A percentile compares a stretch with the other conserved stretches of the same genome.
Conservation (phyloP, 768 basidiomycete species). For the Piloderma croceum region DNA sequence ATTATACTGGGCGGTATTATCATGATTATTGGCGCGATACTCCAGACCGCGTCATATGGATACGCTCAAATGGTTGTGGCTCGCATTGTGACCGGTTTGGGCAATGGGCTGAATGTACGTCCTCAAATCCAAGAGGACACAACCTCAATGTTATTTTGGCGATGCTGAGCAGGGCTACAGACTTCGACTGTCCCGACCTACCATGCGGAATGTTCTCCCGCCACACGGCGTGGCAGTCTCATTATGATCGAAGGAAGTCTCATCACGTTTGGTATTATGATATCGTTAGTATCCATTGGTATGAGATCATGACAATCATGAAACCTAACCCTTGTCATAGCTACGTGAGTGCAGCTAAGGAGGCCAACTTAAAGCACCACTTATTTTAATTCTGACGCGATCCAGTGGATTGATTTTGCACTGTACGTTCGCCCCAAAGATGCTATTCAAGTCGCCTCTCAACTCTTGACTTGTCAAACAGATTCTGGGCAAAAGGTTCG, state of each 20-base stretch:
- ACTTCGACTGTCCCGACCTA: conserved; percentile 63
- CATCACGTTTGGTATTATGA: conserved; percentile 59
- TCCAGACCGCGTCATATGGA: conserved; percentile 51
- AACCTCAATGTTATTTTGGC: not conserved
- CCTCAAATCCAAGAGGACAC: too few species aligned
- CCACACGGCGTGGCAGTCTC: conserved; percentile 51
- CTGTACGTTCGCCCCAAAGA: conserved; percentile 39
- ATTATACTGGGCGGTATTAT: conserved; percentile 54
- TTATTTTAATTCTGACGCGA: not conserved
- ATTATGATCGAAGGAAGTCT: conserved; percentile 63
- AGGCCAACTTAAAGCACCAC: too few species aligned
- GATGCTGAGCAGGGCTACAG: conserved; percentile 29
- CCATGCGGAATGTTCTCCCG: conserved; percentile 61
- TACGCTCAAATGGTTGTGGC: conserved; percentile 61
- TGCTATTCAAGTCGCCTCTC: too few species aligned
- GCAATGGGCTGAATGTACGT: conserved; percentile 56
- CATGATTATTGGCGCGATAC: conserved; percentile 58
- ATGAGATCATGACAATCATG: not conserved
- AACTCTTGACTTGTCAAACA: conserved; percentile 15
- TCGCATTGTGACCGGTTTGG: conserved; percentile 55
- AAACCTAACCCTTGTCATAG: conserved; percentile 4
- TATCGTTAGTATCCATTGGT: conserved; percentile 40
- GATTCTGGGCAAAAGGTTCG: conserved; percentile 45
- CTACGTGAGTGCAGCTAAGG: too few species aligned
- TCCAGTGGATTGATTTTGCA: conserved; percentile 60